phyloP scores from a whole-genome alignment of 1,139 yeast species.

The Pichia sp. region DNA sequence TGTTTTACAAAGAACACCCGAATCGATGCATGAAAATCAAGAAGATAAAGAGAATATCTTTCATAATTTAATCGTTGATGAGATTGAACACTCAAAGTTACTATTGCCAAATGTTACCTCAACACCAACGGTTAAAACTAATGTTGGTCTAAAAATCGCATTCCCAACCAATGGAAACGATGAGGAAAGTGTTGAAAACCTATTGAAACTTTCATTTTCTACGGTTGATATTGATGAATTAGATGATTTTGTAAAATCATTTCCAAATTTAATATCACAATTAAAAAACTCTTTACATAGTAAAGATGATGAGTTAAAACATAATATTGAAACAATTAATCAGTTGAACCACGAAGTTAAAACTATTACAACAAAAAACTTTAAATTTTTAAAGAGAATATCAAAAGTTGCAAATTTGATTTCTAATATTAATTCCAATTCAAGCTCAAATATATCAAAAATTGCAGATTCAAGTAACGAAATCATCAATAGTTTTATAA shows the following conservation, averaged over 20 bases:
- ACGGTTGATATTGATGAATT: conserved; percentile 3
- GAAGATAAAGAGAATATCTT: conserved; percentile 28
- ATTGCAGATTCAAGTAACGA: conserved; percentile 1
- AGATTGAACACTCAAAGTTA: not conserved
- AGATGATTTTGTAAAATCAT: conserved; percentile 2
- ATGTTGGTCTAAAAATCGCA: not conserved
- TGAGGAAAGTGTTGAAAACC: not conserved
- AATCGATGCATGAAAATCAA: not conserved
- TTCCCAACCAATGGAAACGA: not conserved
- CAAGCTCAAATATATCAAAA: not conserved
- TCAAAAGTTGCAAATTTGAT: not conserved
- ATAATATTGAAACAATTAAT: conserved; percentile 22
- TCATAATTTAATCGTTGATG: conserved; percentile 7
- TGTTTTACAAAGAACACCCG: conserved; percentile 6
- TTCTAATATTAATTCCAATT: not conserved
- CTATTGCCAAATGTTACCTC: not conserved
- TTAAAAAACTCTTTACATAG: conserved; percentile 30
- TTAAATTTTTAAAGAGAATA: conserved; percentile 15
- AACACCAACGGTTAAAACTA: conserved; percentile 10
- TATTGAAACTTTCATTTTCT: conserved; percentile 4
- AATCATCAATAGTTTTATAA: not conserved
- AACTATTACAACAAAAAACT: conserved; percentile 14
- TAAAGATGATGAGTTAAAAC: conserved; percentile 33
- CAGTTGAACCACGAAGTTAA: conserved; percentile 21
- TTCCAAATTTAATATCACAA: conserved; percentile 3